phyloP scores from a whole-genome alignment of 352 stramenopile species.

The Globisporangium abappressorium region DNA sequence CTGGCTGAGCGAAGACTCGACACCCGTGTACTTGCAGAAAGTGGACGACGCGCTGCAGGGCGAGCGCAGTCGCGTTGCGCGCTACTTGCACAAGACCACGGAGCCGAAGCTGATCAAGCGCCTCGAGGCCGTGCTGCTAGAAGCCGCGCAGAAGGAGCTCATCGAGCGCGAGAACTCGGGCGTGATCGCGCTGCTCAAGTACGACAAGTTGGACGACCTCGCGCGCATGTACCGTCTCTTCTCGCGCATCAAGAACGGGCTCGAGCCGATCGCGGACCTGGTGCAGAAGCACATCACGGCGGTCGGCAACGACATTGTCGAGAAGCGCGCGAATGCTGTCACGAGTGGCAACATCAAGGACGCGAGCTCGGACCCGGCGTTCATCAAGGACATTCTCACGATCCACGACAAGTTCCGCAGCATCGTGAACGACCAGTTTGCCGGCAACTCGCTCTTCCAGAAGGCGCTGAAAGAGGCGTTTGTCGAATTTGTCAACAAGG shows the following conservation, averaged over 20 bases:
- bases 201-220: constrained; percentile 97
- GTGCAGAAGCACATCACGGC: constrained; percentile 95
- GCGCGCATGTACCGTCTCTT: constrained; percentile 98
- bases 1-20: constrained; percentile 97
- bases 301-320: constrained; percentile 86
- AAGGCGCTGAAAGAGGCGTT: constrained; percentile 99
- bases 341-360: constrained; percentile 93
- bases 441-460: constrained; percentile 96
- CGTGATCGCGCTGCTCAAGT: constrained; percentile 94
- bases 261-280: constrained; percentile 96
- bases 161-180: constrained; percentile 98
- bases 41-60: constrained; percentile 81
- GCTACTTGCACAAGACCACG: constrained; percentile 96
- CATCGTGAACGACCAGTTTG: constrained; percentile 97
- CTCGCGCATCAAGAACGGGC: constrained; percentile 92
- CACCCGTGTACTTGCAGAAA: constrained; percentile 98
- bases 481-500: constrained; percentile 98
- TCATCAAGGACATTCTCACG: constrained; percentile 98
- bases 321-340: constrained; percentile 80
- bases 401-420: constrained; percentile 98
- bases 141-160: constrained; percentile 93
- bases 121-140: constrained; percentile 93
- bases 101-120: constrained; percentile 95
- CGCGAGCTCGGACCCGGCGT: constrained; percentile 90
- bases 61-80: constrained; percentile 86